phyloP scores from a whole-genome alignment of 75 land plant species.

The Larix kaempferi region DNA sequence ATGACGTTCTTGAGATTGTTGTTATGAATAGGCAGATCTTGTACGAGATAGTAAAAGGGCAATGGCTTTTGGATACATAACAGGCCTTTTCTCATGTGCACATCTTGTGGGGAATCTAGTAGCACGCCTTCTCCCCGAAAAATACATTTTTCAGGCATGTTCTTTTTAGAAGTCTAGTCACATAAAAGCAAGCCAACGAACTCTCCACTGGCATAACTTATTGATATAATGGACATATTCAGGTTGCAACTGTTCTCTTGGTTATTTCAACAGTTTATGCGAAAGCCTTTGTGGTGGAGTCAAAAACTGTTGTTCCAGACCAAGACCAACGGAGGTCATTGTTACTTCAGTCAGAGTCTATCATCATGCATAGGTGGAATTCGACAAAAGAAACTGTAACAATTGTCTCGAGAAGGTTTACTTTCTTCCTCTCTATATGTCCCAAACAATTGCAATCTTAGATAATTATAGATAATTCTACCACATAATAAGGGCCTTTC shows the following conservation, averaged over 20 bases:
- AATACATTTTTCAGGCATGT: slow-evolving; percentile 54
- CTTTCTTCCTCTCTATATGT: not conserved
- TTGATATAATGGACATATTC: slow-evolving; percentile 9
- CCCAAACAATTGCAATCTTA: not conserved
- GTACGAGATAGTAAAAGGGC: slow-evolving; percentile 43
- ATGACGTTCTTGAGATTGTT: not conserved
- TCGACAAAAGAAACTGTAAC: slow-evolving; percentile 53
- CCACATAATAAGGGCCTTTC: slow-evolving; percentile 6
- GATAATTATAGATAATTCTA: not conserved
- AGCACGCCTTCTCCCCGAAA: slow-evolving; percentile 61
- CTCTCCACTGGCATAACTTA: not conserved
- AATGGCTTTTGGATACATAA: slow-evolving; percentile 62
- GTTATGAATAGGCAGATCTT: slow-evolving; percentile 52
- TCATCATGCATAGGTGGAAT: slow-evolving; percentile 26
- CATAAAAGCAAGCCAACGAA: not conserved
- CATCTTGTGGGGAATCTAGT: slow-evolving; percentile 62
- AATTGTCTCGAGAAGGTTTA: slow-evolving; percentile 37
- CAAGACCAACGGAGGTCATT: slow-evolving; percentile 12
- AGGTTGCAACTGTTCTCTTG: slow-evolving; percentile 61
- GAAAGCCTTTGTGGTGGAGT: slow-evolving; percentile 60
- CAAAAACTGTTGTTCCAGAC: slow-evolving; percentile 18
- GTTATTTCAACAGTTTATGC: slow-evolving; percentile 44
- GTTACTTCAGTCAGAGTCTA: slow-evolving; percentile 10
- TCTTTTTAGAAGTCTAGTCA: not conserved
- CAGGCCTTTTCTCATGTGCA: slow-evolving; percentile 64